phyloP scores from a whole-genome alignment of 805 yeast species.

The Kockiozyma suomiensis region DNA sequence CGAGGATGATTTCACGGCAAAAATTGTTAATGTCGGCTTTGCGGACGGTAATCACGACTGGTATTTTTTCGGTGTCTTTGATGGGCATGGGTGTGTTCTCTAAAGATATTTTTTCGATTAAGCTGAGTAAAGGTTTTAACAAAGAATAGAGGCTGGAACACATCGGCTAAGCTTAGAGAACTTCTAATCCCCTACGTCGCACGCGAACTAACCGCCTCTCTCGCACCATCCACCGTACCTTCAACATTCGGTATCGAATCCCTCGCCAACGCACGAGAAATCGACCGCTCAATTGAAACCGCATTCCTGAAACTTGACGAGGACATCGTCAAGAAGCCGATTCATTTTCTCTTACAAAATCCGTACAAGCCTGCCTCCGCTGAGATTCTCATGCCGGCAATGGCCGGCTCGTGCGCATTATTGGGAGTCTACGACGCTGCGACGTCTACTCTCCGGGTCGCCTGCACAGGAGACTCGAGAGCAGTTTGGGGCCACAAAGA shows the following conservation, averaged over 20 bases:
- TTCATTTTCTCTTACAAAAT: slow-evolving; percentile 66
- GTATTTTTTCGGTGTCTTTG: slow-evolving; percentile 94
- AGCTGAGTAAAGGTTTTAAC: no score
- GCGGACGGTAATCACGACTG: slow-evolving; percentile 64
- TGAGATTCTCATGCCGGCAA: slow-evolving; percentile 82
- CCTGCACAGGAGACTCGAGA: slow-evolving; percentile 95
- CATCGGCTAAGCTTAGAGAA: slow-evolving; percentile 82
- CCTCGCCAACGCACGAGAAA: slow-evolving; percentile 46
- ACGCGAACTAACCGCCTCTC: slow-evolving; percentile 64
- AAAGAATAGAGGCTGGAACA: slow-evolving; percentile 74
- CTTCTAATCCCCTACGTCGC: slow-evolving; percentile 77
- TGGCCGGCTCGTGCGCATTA: slow-evolving; percentile 93
- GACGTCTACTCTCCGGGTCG: slow-evolving; percentile 73
- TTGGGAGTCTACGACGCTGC: slow-evolving; percentile 83
- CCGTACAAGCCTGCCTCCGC: slow-evolving; percentile 68
- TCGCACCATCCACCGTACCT: slow-evolving; percentile 44
- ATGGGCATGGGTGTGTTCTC: slow-evolving; percentile 69
- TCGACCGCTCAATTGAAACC: slow-evolving; percentile 76
- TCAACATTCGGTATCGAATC: slow-evolving; percentile 46
- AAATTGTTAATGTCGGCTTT: slow-evolving; percentile 48
- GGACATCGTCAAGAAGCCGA: slow-evolving; percentile 76
- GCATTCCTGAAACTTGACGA: slow-evolving; percentile 86
- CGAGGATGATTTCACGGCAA: slow-evolving; percentile 91
- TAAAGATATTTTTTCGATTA: not conserved
- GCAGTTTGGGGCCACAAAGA: slow-evolving; percentile 73